These are phyloP conservation scores for Neurospora sp. DNA, from an alignment of 2,329 filamentous ascomycete genomes.

Conservation along the genomic window DNA sequence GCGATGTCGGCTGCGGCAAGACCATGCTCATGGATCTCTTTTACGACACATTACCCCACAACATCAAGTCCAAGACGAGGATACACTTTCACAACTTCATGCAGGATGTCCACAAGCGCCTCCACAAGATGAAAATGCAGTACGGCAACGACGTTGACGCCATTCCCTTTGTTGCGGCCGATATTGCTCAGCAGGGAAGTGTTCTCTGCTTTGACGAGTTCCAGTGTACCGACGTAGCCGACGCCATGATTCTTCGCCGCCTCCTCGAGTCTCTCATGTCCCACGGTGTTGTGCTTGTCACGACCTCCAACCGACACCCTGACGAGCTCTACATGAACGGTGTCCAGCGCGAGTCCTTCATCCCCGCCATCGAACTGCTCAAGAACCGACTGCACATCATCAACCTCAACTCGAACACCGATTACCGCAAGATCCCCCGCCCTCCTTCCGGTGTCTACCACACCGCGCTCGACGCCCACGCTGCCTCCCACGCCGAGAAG, in stretches of 20 bases:
- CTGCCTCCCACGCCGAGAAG: conserved; percentile 73
- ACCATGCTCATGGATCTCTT: conserved; percentile 99
- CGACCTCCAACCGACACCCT: conserved; percentile 93
- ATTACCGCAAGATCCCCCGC: conserved; percentile 93
- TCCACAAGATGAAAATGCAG: conserved; percentile 83
- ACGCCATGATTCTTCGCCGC: conserved; percentile 91
- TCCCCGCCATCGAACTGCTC: conserved; percentile 88
- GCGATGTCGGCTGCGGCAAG: conserved; percentile 94
- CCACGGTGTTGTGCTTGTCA: conserved; percentile 92
- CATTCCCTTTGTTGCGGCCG: conserved; percentile 86
- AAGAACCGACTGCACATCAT: conserved; percentile 78
- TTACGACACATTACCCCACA: conserved; percentile 77
- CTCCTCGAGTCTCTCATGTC: conserved; percentile 87
- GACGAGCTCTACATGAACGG: conserved; percentile 97
- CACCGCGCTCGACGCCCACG: conserved; percentile 70
- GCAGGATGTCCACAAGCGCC: conserved; percentile 87
- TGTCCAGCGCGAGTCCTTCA: conserved; percentile 88
- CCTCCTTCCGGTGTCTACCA: conserved; percentile 93
- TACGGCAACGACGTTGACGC: conserved; percentile 85
- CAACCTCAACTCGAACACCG: conserved; percentile 88
- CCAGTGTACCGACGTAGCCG: conserved; percentile 94
- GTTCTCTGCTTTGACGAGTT: conserved; percentile 98
- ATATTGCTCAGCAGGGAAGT: conserved; percentile 74
- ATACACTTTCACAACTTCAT: conserved; percentile 99
- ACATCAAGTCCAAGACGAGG: conserved; percentile 72